Evolutionary conservation across 2,329 filamentous ascomycete species (phyloP), one percentile per base, ranked within the genome.

Genomic region (Colletotrichum agaves): DNA sequence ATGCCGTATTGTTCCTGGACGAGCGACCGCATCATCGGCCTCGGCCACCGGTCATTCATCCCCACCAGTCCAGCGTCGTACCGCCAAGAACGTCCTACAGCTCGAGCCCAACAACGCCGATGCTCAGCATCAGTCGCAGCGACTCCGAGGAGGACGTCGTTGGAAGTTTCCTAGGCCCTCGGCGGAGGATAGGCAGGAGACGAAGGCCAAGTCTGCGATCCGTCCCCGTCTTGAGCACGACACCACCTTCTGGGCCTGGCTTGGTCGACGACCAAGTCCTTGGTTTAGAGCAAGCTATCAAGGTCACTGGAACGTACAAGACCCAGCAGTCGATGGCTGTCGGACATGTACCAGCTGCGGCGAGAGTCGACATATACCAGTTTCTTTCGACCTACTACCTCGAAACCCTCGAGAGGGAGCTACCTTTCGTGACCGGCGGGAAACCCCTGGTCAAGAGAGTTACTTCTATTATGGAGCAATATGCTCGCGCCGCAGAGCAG

Each of bases 91-190:
- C 81, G 1, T 80, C 82, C 0, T 85, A 83, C 56, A 81, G 81
- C 64, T 83, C 86, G 0, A 87, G 81, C 58, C 82, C 85, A 1
- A 82, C 78, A 15, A 80, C 81, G 0, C 83, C 83, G 5, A 81
- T 84, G 72, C 77, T 88, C 21, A 87, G 84, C 71, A 81, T 86
- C 60, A 89, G 86, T 72, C 83, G 84, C 50, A 90, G 88, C 71
- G 88, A 90, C 71, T 91, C 88, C 0, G 88, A 91, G 72, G 88
- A 90, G 70, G 88, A 91, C 58, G 86, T 87, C 0, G 80, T 89
- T 5, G 86, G 85, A 3, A 88, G 82, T 67, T 90, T 91, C 72
- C 76, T 90, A 2, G 85, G 85, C 0, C 79, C 85, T 7, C 81
- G 78, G 63, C 79, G 77, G 55, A 79, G 77, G 41, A 73, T 70